These are phyloP conservation scores for Spergularia marina DNA, from an alignment of 148 eudicot genomes.

Conservation along the genomic window DNA sequence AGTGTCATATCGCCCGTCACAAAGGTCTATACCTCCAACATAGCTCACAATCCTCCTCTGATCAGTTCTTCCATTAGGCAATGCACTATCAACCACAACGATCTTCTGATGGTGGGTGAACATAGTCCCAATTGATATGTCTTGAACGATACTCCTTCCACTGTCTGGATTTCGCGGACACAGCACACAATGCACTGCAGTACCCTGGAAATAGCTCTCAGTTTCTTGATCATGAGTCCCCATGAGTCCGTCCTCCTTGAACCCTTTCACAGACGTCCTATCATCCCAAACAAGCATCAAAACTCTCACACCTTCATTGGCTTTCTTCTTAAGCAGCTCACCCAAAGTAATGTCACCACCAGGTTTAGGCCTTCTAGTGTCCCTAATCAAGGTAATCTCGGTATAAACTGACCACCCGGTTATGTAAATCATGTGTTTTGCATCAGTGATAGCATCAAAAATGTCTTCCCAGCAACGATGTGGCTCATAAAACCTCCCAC, in stretches of 20 bases:
- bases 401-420: conserved; percentile 55
- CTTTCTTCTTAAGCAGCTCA: conserved; percentile 57
- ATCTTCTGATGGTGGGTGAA: conserved; percentile 60
- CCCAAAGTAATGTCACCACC: conserved; percentile 52
- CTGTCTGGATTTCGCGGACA: conserved; percentile 51
- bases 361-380: conserved; percentile 39
- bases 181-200: conserved; percentile 42
- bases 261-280: conserved; percentile 36
- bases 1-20: conserved; percentile 59
- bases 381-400: conserved; percentile 44
- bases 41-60: conserved; percentile 48
- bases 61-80: conserved; percentile 35
- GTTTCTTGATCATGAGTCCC: conserved; percentile 50
- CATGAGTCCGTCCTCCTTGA: conserved; percentile 41
- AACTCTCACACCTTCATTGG: conserved; percentile 47
- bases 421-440: conserved; percentile 43
- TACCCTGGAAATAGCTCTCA: conserved; percentile 25
- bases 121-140: conserved; percentile 38
- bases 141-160: conserved; percentile 38
- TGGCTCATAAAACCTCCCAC: conserved; percentile 44
- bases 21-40: conserved; percentile 54
- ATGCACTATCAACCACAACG: conserved; percentile 41
- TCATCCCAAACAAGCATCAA: conserved; percentile 60
- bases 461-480: conserved; percentile 60
- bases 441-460: conserved; percentile 48